Evolutionary conservation across 148 eudicot genomes (phyloP).

Genomic region (Arctostaphylos glauca): DNA sequence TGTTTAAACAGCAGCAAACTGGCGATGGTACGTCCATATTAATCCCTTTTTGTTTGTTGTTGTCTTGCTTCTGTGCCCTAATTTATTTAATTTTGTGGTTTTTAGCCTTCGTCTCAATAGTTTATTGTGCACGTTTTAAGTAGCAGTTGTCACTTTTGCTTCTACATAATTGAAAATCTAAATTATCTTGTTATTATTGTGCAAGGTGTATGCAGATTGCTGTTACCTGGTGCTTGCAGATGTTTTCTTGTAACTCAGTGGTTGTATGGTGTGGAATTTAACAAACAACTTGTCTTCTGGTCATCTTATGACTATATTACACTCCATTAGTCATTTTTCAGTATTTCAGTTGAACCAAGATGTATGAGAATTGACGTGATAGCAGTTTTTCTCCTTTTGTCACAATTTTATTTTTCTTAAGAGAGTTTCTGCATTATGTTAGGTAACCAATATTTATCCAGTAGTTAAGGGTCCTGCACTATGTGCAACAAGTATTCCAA

Average conservation of each 20-base stretch:
- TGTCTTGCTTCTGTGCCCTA: background rate
- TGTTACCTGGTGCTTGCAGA: background rate
- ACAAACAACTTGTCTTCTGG: background rate
- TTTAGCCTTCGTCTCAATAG: background rate
- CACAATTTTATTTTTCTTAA: background rate
- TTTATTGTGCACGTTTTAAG: background rate
- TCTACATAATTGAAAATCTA: background rate
- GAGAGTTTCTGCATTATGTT: background rate
- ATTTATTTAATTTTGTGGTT: no score
- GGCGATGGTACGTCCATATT: slow-evolving; percentile 61
- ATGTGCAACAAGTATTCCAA: background rate
- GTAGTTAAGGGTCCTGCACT: background rate
- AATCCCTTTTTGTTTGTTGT: background rate
- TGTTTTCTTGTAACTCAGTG: background rate
- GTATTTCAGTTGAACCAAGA: background rate
- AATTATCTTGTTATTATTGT: background rate
- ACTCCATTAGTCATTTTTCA: background rate
- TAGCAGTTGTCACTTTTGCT: background rate
- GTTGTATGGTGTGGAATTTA: background rate
- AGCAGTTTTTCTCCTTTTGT: background rate
- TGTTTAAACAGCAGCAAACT: slow-evolving; percentile 64
- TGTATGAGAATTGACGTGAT: background rate
- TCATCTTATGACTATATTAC: background rate
- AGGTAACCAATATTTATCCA: background rate
- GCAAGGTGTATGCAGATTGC: background rate